Evolutionary conservation across 208 protist species (phyloP), one percentile per base, ranked within the genome.

Genomic region (Trichomonas tenax): DNA sequence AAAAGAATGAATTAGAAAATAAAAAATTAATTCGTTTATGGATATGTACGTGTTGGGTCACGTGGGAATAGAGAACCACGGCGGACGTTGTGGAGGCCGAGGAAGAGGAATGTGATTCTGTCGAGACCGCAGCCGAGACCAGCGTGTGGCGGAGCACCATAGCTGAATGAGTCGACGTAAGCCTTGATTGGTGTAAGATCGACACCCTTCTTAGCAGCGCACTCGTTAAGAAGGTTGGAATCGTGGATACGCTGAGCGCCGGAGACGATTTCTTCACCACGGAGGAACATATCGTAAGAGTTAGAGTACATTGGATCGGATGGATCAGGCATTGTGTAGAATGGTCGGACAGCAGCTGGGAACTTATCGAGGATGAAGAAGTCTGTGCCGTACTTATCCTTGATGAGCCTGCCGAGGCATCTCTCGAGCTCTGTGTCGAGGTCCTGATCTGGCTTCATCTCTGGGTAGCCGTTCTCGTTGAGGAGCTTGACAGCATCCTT

Each of bases 191-290:
- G 95, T 48, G 36, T 46, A 45, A 97, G 41, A 40, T 49, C 21
- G 34, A 97, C 96, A 21, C 36, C 38, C 10, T 40, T 34, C n/a
- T 63, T 40, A 48, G 31, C 49, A 36, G 98, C 98, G 40, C 97
- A 97, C 89, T 98, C 96, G 48, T 98, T 96, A 0, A 99, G 98
- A 51, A 99, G 88, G 38, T 97, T 98, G 0, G 98, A 96, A 96
- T 99, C 99, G 97, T 99, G 99, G 89, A 99, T 99, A 98, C 99
- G 98, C 98, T 99, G 99, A 48, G 99, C 99, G 40, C 99, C 99
- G 41, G 99, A 99, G 36, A 98, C 98, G 97, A 99, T 99, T 98
- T 99, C 99, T 97, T 99, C 98, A 48, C 99, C 99, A 86, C 99
- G 98, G 96, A 99, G 98, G 97, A 99, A 99, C 97, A 99, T 98